Percentiles rank a stretch among this genome's conserved stretches.
These are phyloP conservation scores for Gymnopus androsaceus DNA, from an alignment of 1,284 basidiomycete species.

Conservation along the genomic window DNA sequence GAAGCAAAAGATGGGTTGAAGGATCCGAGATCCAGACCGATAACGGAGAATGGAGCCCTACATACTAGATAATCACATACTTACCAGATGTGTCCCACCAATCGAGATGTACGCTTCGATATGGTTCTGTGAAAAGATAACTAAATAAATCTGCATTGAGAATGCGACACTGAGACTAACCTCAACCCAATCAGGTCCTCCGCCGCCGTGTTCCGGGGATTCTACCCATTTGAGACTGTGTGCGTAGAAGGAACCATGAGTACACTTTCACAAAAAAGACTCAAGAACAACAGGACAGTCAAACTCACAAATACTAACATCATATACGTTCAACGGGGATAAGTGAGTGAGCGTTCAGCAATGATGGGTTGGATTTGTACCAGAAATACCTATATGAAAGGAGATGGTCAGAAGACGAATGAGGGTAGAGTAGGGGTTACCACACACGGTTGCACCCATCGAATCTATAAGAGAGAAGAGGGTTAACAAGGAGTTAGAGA, in stretches of 20 bases:
- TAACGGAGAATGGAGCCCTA: no score
- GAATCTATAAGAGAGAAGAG: slow-evolving; percentile 49
- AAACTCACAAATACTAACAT: slow-evolving; percentile 19
- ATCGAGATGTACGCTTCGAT: slow-evolving; percentile 83
- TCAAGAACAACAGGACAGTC: not conserved
- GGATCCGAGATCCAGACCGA: no score
- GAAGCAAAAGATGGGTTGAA: not conserved
- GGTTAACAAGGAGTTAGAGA: not conserved
- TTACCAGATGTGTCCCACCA: slow-evolving; percentile 84
- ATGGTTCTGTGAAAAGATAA: slow-evolving; percentile 55
- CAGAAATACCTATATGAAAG: slow-evolving; percentile 45
- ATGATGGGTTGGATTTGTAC: slow-evolving; percentile 37
- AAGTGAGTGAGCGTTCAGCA: not conserved
- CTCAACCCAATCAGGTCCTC: slow-evolving; percentile 92
- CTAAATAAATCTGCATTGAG: not conserved
- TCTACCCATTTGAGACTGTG: slow-evolving; percentile 99
- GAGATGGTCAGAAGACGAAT: not conserved
- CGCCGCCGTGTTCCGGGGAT: slow-evolving; percentile 79
- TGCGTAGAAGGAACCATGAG: not conserved
- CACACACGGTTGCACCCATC: slow-evolving; percentile 83
- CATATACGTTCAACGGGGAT: not conserved
- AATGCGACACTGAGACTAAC: slow-evolving; percentile 40
- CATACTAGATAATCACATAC: slow-evolving; percentile 23
- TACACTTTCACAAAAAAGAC: not conserved
- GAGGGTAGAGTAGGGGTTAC: not conserved